phyloP scores from a whole-genome alignment of 108 stramenopile species.

The Epithemia pelagica region DNA sequence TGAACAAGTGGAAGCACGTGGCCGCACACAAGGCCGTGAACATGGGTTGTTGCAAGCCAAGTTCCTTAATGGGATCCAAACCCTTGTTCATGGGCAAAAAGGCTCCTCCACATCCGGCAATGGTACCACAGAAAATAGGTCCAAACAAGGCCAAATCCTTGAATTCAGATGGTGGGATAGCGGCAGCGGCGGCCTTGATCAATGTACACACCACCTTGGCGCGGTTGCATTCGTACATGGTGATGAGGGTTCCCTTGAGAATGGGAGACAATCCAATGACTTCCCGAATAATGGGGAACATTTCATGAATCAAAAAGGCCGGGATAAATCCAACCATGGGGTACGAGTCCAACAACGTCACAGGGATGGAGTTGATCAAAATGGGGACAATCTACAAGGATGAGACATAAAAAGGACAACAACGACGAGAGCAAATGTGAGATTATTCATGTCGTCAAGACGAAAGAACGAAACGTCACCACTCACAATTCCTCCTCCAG shows the following conservation, averaged over 20 bases:
- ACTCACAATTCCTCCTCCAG: constrained; percentile 69
- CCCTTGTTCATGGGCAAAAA: constrained; percentile 87
- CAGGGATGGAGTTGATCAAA: constrained; percentile 73
- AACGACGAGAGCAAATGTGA: not conserved
- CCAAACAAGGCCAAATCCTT: constrained; percentile 70
- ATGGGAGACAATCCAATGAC: constrained; percentile 31
- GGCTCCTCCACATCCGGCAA: constrained; percentile 83
- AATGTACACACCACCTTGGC: constrained; percentile 70
- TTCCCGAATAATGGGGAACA: constrained; percentile 73
- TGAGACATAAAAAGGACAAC: not conserved
- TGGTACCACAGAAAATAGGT: constrained; percentile 85
- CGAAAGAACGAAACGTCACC: not conserved
- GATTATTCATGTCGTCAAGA: not conserved
- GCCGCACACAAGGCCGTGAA: constrained; percentile 67
- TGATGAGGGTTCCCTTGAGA: constrained; percentile 34
- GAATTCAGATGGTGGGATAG: constrained; percentile 65
- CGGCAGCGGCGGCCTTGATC: constrained; percentile 42
- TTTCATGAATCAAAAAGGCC: constrained; percentile 64
- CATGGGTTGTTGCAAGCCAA: constrained; percentile 71
- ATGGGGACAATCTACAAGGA: constrained; percentile 60
- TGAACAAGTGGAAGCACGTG: constrained; percentile 67
- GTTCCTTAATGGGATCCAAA: constrained; percentile 65
- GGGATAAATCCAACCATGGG: constrained; percentile 58
- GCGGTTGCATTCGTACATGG: constrained; percentile 64
- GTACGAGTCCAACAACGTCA: constrained; percentile 77